Base-by-base conservation (phyloP, 345 rosid species). In the Cardamine resedifolia region DNA sequence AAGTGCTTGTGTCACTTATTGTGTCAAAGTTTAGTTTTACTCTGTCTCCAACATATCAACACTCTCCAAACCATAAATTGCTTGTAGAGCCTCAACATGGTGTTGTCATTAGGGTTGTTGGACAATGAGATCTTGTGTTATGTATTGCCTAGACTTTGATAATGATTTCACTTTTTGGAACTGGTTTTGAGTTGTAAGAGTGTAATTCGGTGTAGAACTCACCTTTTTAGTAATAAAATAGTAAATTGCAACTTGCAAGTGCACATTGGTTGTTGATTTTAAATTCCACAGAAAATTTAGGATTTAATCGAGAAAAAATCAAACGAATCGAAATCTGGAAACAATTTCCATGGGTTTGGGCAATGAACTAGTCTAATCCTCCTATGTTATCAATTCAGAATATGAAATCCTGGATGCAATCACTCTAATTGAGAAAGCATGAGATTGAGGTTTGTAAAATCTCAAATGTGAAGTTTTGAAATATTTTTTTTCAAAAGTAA, bases 1-100 rank as follows among this genome's bases (percentile, higher is more conserved):
- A 90, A 76, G 74, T 83, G 19, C 75, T 86, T 33, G 50, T 93
- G 43, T 78, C 85, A 1, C 77, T 86, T 51, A 65, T 93, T 12
- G 83, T 93, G 49, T 87, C 88, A 41, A 84, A 75, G 74, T 88
- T 88, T 36, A 81, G 76, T 10, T 81, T 90, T 78, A 75, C 88
- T 62, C 70, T 88, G 2, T 86, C 97, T 16, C 85, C 91, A 0
- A 72, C 74, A 1, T 93, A 93, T 68, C 77, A 71, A 23, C 96
- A 88, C 66, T 83, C 88, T 24, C 94, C 98, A 1, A 56, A 84
- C n/a, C 62, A 57, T 57, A 57, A 57, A 18, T 10, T 91, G 85
- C 80, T 88, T n/a, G 87, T 89, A 3, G 88, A 83, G 70, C 96
- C 97, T 60, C 81, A 86, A 77, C 79, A 85, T 73, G 96, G 97